Percentiles rank a stretch among this genome's conserved stretches.
These are phyloP conservation scores for Salvia sclarea DNA, from an alignment of 305 asterid genomes.

Conservation along the genomic window DNA sequence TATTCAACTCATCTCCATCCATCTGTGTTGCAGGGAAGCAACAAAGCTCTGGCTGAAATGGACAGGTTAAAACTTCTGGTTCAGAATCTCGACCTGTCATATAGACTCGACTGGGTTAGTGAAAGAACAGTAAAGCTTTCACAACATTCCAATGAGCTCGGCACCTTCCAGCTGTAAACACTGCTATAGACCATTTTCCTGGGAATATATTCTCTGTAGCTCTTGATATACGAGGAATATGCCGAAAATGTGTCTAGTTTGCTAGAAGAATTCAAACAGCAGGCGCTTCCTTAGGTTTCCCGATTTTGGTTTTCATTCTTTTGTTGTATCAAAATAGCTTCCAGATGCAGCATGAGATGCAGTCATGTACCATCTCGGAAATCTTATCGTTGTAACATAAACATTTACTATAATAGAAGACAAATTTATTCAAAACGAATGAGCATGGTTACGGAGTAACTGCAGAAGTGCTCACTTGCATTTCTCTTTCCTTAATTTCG, in stretches of 20 bases:
- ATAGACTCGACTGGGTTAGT: slow-evolving; percentile 83
- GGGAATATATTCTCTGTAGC: slow-evolving; percentile 7
- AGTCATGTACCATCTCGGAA: slow-evolving; percentile 1
- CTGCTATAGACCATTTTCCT: slow-evolving; percentile 5
- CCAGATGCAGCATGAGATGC: neutral
- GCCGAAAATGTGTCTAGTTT: slow-evolving; percentile 7
- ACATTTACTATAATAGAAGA: neutral
- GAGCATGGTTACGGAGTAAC: neutral
- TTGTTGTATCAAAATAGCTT: slow-evolving; percentile 16
- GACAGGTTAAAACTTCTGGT: slow-evolving; percentile 67
- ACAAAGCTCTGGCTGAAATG: slow-evolving; percentile 52
- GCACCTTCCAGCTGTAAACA: slow-evolving; percentile 71
- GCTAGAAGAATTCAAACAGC: slow-evolving; percentile 24
- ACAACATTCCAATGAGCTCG: slow-evolving; percentile 76
- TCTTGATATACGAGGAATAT: slow-evolving; percentile 4
- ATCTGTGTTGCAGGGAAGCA: slow-evolving; percentile 51
- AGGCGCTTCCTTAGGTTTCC: slow-evolving; percentile 17
- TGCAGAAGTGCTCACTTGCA: neutral
- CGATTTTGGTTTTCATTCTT: slow-evolving; percentile 21
- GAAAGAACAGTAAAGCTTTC: slow-evolving; percentile 71
- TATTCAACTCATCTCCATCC: slow-evolving; percentile 6
- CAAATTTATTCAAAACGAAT: neutral
- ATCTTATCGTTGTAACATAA: neutral
- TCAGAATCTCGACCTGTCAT: slow-evolving; percentile 90
- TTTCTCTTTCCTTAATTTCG: neutral